phyloP scores from a whole-genome alignment of 169 alveolate genomes.

The Pseudocohnilembus persalinus region DNA sequence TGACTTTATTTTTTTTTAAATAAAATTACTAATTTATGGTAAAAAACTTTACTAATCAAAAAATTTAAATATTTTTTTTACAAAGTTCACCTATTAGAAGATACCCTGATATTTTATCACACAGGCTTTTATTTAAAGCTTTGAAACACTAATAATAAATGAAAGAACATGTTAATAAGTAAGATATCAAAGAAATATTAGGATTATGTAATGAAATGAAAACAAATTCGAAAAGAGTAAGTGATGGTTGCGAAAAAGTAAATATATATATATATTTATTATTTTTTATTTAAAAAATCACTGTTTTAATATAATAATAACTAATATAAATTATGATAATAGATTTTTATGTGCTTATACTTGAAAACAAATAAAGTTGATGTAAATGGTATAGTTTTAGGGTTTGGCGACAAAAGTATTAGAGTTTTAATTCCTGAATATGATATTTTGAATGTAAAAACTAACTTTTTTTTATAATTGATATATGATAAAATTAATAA shows the following conservation, averaged over 20 bases:
- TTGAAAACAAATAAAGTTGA: conserved; percentile 21
- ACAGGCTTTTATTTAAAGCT: conserved; percentile 53
- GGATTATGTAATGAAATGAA: conserved; percentile 44
- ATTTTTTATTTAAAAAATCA: conserved; percentile 17
- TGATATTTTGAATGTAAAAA: conserved; percentile 26
- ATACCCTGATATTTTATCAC: conserved; percentile 83
- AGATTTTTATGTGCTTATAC: conserved; percentile 36
- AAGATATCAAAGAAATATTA: conserved; percentile 33
- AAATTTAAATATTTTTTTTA: no score
- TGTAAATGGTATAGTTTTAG: conserved; percentile 10
- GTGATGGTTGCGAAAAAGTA: conserved; percentile 50
- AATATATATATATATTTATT: background rate
- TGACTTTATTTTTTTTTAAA: background rate
- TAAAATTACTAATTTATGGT: no score
- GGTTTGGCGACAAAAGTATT: background rate
- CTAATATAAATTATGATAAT: background rate
- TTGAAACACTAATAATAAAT: conserved; percentile 41
- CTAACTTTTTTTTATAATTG: background rate
- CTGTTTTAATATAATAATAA: background rate
- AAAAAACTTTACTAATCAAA: background rate
- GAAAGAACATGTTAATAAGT: conserved; percentile 23
- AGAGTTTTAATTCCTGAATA: conserved; percentile 28
- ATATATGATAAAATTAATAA: conserved; percentile 3
- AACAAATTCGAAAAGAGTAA: conserved; percentile 51
- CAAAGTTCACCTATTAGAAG: conserved; percentile 81